These are phyloP conservation scores for Camelina laxa DNA, from an alignment of 345 rosid genomes.

Conservation along the genomic window DNA sequence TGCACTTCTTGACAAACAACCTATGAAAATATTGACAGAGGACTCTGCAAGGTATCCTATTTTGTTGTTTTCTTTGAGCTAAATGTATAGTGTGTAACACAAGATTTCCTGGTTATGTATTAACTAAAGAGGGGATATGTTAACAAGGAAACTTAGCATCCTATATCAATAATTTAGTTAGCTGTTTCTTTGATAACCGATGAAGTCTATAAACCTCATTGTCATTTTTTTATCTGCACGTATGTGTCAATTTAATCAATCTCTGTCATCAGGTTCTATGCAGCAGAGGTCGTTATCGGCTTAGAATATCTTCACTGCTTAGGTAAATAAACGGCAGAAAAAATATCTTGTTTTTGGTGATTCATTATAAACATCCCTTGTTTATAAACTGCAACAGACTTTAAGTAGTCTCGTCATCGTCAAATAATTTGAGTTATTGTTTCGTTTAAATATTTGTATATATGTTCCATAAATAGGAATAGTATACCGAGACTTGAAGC, in stretches of 20 bases:
- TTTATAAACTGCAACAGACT: not conserved
- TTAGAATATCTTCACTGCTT: conserved; percentile 97
- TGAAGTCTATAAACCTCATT: not conserved
- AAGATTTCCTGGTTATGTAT: conserved; percentile 19
- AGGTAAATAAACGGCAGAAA: conserved; percentile 53
- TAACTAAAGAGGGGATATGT: not conserved
- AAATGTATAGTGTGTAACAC: conserved; percentile 1
- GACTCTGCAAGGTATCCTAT: conserved; percentile 80
- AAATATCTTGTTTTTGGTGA: not conserved
- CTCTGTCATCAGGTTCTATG: conserved; percentile 75
- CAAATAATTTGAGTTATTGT: not conserved
- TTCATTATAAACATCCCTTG: conserved; percentile 11
- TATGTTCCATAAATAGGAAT: conserved; percentile 62
- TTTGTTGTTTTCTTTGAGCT: not conserved
- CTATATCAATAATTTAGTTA: not conserved
- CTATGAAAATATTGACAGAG: conserved; percentile 83
- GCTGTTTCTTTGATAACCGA: not conserved
- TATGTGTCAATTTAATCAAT: conserved; percentile 4
- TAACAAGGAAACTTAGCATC: conserved; percentile 1
- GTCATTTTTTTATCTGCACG: not conserved
- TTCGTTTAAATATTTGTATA: conserved; percentile 8
- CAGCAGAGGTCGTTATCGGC: conserved; percentile 84
- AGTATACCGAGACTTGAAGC: conserved; percentile 91
- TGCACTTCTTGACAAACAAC: conserved; percentile 85
- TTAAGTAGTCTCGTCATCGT: not conserved